Conservation (phyloP, 73 alveolate genomes). For the Tetrahymena elliotti region DNA sequence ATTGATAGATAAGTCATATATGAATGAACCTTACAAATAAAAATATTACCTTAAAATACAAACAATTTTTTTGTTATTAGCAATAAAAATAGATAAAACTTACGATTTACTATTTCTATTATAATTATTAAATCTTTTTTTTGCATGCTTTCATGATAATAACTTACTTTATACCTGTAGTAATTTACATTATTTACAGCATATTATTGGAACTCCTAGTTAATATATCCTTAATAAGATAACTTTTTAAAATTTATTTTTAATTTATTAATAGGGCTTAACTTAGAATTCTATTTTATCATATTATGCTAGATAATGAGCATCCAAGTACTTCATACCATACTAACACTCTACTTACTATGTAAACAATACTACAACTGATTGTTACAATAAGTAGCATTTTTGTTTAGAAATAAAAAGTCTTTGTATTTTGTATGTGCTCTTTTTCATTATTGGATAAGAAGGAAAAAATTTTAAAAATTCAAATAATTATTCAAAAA, state of each 20-base stretch:
- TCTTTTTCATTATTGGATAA: not conserved
- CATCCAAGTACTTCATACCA: too few relatives aligned
- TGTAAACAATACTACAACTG: too few relatives aligned
- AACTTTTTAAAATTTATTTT: not conserved
- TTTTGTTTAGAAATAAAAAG: not conserved
- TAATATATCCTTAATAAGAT: not conserved
- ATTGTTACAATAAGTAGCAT: too few relatives aligned
- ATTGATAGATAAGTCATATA: not conserved
- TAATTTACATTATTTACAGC: not conserved
- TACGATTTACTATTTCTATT: not conserved
- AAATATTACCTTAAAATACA: not conserved
- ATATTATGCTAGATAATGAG: too few relatives aligned
- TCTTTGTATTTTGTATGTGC: not conserved
- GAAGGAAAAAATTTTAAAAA: not conserved
- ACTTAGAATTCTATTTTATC: too few relatives aligned
- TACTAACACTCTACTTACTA: too few relatives aligned
- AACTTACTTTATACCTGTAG: not conserved
- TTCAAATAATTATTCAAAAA: not conserved
- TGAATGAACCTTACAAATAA: not conserved
- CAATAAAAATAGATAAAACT: not conserved
- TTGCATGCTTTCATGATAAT: not conserved
- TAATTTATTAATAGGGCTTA: too few relatives aligned
- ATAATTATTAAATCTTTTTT: too few relatives aligned
- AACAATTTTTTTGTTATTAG: too few relatives aligned
- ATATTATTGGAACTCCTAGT: not conserved